Conservation (phyloP, 2,329 filamentous ascomycete species). For the Leptographium procerum region DNA sequence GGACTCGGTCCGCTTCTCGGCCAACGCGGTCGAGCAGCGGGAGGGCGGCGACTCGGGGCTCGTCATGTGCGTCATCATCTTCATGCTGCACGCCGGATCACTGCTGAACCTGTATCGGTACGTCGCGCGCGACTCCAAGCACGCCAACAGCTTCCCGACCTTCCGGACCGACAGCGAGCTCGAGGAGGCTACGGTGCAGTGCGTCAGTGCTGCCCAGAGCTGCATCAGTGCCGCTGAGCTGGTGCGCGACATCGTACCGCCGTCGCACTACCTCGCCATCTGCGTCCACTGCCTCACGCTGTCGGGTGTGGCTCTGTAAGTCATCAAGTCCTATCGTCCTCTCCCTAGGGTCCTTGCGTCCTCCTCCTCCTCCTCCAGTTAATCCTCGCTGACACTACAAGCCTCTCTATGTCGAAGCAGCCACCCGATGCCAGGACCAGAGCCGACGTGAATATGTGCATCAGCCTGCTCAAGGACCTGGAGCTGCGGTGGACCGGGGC, state of each 20-base stretch:
- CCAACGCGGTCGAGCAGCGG: conserved; percentile 8
- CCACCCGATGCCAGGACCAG: conserved; percentile 1
- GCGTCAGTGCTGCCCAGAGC: conserved; percentile 15
- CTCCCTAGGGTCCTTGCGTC: no score
- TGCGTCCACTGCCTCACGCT: conserved; percentile 18
- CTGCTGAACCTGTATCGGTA: conserved; percentile 17
- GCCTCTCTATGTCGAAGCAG: conserved; percentile 12
- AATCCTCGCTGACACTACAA: no score
- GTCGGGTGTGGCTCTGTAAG: conserved; percentile 17
- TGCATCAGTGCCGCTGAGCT: conserved; percentile 18
- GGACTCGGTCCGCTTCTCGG: conserved; percentile 18
- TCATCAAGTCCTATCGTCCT: no score
- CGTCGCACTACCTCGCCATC: conserved; percentile 17
- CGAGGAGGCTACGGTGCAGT: conserved; percentile 13
- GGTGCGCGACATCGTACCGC: conserved; percentile 15
- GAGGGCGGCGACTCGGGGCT: conserved; percentile 11
- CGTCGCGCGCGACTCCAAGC: not conserved
- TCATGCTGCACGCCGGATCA: conserved; percentile 18
- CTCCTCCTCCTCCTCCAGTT: no score
- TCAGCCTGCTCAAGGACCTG: conserved; percentile 14
- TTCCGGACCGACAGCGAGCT: not conserved
- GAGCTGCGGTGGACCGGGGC: conserved; percentile 18
- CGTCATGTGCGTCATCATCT: conserved; percentile 19
- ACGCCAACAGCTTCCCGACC: not conserved
- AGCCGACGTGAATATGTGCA: conserved; percentile 13